phyloP scores from a whole-genome alignment of 2,329 filamentous ascomycete genomes.

The Alternaria ethzedia region DNA sequence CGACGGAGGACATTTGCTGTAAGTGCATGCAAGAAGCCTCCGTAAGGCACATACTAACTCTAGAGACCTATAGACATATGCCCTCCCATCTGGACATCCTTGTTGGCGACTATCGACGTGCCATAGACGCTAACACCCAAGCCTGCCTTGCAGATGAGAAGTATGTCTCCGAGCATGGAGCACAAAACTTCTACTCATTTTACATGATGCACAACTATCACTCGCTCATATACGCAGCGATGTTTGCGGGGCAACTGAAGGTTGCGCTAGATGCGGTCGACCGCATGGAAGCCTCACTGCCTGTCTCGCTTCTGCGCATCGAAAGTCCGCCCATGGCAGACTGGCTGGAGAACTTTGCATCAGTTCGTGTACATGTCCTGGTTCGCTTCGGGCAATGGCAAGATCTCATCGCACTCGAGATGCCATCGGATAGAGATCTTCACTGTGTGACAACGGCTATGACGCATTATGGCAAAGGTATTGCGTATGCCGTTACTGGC shows the following conservation, averaged over 20 bases:
- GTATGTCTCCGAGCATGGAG: constrained; percentile 65
- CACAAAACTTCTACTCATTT: constrained; percentile 76
- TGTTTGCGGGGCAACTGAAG: constrained; percentile 73
- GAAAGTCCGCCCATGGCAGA: constrained; percentile 75
- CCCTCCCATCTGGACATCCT: constrained; percentile 78
- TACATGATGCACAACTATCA: constrained; percentile 79
- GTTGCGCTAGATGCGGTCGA: constrained; percentile 67
- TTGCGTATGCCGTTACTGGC: constrained; percentile 68
- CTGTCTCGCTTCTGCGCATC: constrained; percentile 68
- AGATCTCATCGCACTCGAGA: constrained; percentile 63
- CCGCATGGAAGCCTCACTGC: constrained; percentile 66
- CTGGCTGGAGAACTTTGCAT: constrained; percentile 75
- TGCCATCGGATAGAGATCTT: constrained; percentile 65
- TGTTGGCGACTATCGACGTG: constrained; percentile 71
- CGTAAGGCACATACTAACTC: neutral
- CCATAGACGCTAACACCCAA: constrained; percentile 69
- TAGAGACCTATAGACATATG: constrained; percentile 63
- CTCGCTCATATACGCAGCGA: constrained; percentile 76
- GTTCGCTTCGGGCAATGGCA: constrained; percentile 77
- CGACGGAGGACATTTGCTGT: constrained; percentile 70
- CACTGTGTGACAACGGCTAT: constrained; percentile 75
- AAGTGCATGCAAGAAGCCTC: neutral
- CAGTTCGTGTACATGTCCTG: constrained; percentile 71
- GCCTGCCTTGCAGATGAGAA: constrained; percentile 73
- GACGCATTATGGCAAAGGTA: constrained; percentile 69